Conservation (phyloP, 495 filamentous ascomycete genomes). For the Aspergillus sparsus region DNA sequence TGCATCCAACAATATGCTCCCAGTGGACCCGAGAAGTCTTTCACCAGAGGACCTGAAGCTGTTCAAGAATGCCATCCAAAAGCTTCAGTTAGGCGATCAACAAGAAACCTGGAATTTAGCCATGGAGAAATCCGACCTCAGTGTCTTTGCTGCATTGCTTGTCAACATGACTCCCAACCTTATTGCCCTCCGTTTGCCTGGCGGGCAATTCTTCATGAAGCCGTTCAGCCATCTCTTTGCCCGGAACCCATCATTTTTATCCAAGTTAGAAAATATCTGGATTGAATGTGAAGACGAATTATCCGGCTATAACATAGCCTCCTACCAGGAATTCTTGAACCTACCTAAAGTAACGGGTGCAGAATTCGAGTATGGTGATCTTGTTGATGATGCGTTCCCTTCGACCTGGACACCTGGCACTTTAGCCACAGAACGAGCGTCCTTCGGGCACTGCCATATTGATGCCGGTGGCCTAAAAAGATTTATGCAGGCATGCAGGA, state of each 20-base stretch:
- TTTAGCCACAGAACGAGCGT: conserved; percentile 11
- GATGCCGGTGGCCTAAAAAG: conserved; percentile 21
- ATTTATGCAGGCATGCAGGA: conserved; percentile 26
- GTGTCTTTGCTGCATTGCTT: conserved; percentile 23
- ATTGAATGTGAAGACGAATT: conserved; percentile 8
- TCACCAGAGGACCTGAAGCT: conserved; percentile 5
- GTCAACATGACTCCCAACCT: conserved; percentile 30
- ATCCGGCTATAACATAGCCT: conserved; percentile 11
- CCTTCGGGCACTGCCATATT: conserved; percentile 21
- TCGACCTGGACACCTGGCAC: conserved; percentile 19
- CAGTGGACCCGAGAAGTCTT: neutral
- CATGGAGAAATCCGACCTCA: conserved; percentile 15
- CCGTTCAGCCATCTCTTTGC: conserved; percentile 21
- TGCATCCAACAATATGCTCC: neutral
- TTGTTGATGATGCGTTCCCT: conserved; percentile 17
- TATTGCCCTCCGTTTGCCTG: conserved; percentile 21
- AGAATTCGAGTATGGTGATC: conserved; percentile 22
- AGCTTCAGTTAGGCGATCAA: conserved; percentile 10
- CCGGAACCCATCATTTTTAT: conserved; percentile 23
- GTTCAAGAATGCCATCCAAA: conserved; percentile 11
- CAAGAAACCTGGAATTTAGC: conserved; percentile 13
- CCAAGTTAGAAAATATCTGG: conserved; percentile 22
- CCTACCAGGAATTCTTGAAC: conserved; percentile 20
- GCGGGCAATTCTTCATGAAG: conserved; percentile 8
- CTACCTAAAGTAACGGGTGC: conserved; percentile 15